Percentiles rank a stretch among this genome's conserved stretches.
phyloP scores from a whole-genome alignment of 495 filamentous ascomycete species.

The Clavariopsis aquatica region DNA sequence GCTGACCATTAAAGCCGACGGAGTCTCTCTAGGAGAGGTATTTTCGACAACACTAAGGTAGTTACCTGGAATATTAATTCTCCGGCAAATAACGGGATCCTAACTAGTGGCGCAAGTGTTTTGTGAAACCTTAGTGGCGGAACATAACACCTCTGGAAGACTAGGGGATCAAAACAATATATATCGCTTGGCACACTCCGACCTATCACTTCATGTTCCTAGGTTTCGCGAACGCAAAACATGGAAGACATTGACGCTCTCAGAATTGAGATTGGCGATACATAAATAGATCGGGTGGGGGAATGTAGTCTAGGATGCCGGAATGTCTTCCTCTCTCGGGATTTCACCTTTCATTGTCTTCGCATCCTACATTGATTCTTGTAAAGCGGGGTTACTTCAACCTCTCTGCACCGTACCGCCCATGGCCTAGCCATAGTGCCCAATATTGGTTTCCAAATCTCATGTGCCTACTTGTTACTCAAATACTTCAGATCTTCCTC shows the following conservation, averaged over 20 bases:
- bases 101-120: neutral
- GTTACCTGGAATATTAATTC: neutral
- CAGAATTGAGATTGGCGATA: neutral
- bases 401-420: conserved; percentile 45
- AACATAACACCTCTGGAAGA: conserved; percentile 10
- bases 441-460: conserved; percentile 38
- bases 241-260: neutral
- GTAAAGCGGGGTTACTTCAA: conserved; percentile 42
- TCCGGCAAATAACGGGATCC: neutral
- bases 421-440: conserved; percentile 38
- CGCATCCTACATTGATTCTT: conserved; percentile 38
- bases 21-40: neutral
- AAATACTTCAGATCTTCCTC: conserved; percentile 44
- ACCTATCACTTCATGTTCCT: neutral
- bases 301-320: neutral
- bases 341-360: conserved; percentile 14
- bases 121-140: conserved; percentile 33
- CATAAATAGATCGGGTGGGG: neutral
- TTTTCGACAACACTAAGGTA: neutral
- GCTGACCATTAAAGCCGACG: neutral
- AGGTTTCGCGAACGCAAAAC: neutral
- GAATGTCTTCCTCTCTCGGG: neutral
- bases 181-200: conserved; percentile 15
- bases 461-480: conserved; percentile 43
- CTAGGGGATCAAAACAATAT: conserved; percentile 11